A percentile compares a stretch with the other conserved stretches of the same genome.
These are phyloP conservation scores for Gastrolobium villosum DNA, from an alignment of 306 rosid genomes.

Conservation along the genomic window DNA sequence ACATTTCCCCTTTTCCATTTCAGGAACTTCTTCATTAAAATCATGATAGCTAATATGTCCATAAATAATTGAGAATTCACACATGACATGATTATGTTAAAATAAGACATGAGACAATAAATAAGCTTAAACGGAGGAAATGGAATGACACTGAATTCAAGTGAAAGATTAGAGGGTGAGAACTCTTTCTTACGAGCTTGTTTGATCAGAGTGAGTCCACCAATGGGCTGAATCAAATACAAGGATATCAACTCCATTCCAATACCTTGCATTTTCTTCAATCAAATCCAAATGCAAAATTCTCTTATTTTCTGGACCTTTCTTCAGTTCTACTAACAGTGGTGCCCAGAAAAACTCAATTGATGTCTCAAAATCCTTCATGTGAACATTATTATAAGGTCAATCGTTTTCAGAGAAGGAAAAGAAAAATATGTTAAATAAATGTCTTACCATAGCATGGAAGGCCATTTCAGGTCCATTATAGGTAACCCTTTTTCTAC, in stretches of 20 bases:
- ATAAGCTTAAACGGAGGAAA: not conserved
- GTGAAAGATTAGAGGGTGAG: slow-evolving; percentile 5
- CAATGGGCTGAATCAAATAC: slow-evolving; percentile 94
- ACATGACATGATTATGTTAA: too few species aligned
- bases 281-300: slow-evolving; percentile 78
- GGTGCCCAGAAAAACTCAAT: slow-evolving; percentile 95
- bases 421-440: not conserved
- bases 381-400: not conserved
- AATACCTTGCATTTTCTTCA: slow-evolving; percentile 83
- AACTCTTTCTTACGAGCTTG: slow-evolving; percentile 71
- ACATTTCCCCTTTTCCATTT: too few species aligned
- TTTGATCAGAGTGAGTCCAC: slow-evolving; percentile 88
- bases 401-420: slow-evolving; percentile 11
- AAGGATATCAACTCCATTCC: slow-evolving; percentile 90
- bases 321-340: slow-evolving; percentile 78
- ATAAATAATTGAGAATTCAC: too few species aligned
- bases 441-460: slow-evolving; percentile 72
- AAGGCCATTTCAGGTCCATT: slow-evolving; percentile 83
- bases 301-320: slow-evolving; percentile 70
- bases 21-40: too few species aligned
- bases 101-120: too few species aligned
- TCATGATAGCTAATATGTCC: too few species aligned
- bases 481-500: slow-evolving; percentile 68
- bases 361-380: slow-evolving; percentile 81
- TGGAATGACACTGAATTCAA: slow-evolving; percentile 22